Evolutionary conservation across 352 stramenopile species (phyloP), one percentile per base, ranked within the genome.

Genomic region (Pythium monospermum): DNA sequence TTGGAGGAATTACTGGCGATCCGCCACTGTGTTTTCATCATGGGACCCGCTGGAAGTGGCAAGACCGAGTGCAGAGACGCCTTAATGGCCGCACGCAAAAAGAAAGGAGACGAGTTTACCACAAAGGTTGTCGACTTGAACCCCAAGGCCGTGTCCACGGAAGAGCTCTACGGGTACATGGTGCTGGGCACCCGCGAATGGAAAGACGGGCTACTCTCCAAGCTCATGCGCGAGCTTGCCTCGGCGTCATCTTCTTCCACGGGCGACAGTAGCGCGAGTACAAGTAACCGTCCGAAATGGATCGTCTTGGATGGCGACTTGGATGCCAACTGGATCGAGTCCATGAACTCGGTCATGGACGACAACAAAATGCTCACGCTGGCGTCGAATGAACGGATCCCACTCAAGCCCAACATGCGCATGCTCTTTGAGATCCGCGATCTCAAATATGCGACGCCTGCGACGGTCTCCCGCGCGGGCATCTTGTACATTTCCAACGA

Each of bases 101-200:
- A 81, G n/a, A 76, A 76, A 59, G 74, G 79, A 4, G 76, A 90
- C 6, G 64, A 72, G 6, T 61, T 83, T 39, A 51, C 61, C 11
- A 93, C 79, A 1, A 84, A 85, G 50, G 79, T 89, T 1, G 71
- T 89, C 21, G 93, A 97, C 59, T 56, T 98, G 15, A 98, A 98
- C 55, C 94, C 95, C 10, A 98, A 98, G 64, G 87, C 95, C 0
- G 89, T 98, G 15, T 96, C 91, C n/a, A 97, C 89, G 1, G 87
- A 98, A 57, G 93, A 98, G 60, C 61, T 98, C n/a, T 98, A 98
- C 51, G 95, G 95, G 1, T 98, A 89, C 64, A 98, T 98, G 73
- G 78, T 87, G 12, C 86, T 97, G 11, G 86, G 84, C 10, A 97
- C 93, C 19, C 71, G 89, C 18, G 95, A 98, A 45, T 98, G 95